These are phyloP conservation scores for Przewalskia tangutica DNA, from an alignment of 257 asterid genomes.

Conservation along the genomic window DNA sequence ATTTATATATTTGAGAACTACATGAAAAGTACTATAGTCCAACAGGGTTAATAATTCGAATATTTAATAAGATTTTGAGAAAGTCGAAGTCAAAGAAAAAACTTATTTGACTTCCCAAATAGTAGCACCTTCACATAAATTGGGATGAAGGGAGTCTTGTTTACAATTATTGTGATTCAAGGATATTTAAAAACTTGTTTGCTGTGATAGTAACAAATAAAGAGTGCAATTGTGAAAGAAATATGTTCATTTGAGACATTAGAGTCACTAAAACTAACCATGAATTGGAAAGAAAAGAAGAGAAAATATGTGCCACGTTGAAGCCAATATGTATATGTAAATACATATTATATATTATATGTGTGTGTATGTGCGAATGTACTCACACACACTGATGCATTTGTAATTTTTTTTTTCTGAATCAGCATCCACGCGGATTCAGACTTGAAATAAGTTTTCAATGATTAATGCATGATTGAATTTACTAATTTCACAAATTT, in stretches of 20 bases:
- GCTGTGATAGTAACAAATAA: background rate
- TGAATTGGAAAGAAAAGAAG: background rate
- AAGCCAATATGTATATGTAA: background rate
- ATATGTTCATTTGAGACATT: background rate
- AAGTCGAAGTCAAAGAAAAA: background rate
- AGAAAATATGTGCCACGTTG: background rate
- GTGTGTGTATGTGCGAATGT: background rate
- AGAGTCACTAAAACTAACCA: background rate
- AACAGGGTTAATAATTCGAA: background rate
- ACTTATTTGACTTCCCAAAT: background rate
- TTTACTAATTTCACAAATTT: background rate
- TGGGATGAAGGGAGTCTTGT: background rate
- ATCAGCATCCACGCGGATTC: background rate
- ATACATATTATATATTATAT: too few species aligned
- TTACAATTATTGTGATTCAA: background rate
- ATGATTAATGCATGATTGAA: background rate
- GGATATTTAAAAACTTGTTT: background rate
- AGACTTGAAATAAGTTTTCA: background rate
- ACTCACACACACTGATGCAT: background rate
- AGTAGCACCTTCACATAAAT: background rate
- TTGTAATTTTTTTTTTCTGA: conserved; percentile 4
- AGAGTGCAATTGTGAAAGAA: background rate
- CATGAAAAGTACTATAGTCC: background rate
- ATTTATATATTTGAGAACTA: background rate
- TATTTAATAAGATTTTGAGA: background rate